Percentiles rank a stretch among this genome's conserved stretches.
Conservation (phyloP, 2,329 filamentous ascomycete genomes). For the Aspergillus eucalypticola region DNA sequence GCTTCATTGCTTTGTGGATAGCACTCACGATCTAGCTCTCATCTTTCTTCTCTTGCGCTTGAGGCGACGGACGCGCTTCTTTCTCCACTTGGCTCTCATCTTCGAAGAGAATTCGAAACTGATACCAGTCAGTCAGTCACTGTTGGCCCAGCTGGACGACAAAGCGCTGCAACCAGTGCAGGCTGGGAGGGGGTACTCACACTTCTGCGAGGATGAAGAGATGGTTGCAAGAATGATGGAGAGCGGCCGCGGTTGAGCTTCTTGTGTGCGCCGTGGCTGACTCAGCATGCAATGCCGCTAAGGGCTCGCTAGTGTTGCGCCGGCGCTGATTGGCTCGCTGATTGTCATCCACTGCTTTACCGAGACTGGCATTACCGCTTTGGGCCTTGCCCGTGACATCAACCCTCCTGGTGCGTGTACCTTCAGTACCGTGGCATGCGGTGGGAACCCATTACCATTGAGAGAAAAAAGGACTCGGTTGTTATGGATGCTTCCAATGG, state of each 20-base stretch:
- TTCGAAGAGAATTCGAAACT: slow-evolving; percentile 44
- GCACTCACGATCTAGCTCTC: slow-evolving; percentile 87
- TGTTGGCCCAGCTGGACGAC: slow-evolving; percentile 1
- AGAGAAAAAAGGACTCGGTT: neutral
- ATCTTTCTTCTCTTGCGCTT: slow-evolving; percentile 99
- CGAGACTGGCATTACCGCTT: slow-evolving; percentile 20
- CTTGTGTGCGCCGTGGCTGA: slow-evolving; percentile 46
- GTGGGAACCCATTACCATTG: neutral
- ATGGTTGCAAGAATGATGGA: slow-evolving; percentile 45
- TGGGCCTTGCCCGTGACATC: slow-evolving; percentile 1
- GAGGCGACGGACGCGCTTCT: slow-evolving; percentile 98
- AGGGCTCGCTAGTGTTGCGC: slow-evolving; percentile 30
- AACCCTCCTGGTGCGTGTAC: slow-evolving; percentile 12
- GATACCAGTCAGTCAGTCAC: slow-evolving; percentile 20
- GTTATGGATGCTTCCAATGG: neutral
- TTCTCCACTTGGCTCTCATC: slow-evolving; percentile 99
- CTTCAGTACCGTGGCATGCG: slow-evolving; percentile 4
- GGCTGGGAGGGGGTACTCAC: slow-evolving; percentile 31
- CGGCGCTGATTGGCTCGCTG: slow-evolving; percentile 19
- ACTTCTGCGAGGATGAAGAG: slow-evolving; percentile 49
- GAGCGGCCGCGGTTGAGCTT: slow-evolving; percentile 33
- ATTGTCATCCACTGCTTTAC: slow-evolving; percentile 17
- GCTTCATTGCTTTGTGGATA: neutral
- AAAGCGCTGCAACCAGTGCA: slow-evolving; percentile 3
- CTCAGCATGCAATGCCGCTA: slow-evolving; percentile 36